Evolutionary conservation across 2,329 filamentous ascomycete genomes (phyloP).

Genomic region (Lachnellula subtilissima): DNA sequence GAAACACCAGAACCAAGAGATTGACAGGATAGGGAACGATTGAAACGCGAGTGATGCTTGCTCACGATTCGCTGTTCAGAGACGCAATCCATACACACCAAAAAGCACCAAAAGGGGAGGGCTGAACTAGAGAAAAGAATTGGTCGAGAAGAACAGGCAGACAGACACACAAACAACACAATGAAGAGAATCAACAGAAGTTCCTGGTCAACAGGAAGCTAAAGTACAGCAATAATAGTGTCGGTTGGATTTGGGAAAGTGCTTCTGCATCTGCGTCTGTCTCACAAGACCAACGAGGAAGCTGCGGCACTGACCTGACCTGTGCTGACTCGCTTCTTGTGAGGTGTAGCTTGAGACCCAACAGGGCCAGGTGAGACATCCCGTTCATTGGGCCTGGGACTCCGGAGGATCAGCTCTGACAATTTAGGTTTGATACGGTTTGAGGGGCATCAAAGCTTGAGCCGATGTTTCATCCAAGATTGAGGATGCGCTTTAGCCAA

Average conservation of each 20-base stretch:
- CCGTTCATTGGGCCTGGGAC: not conserved
- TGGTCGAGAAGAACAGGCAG: conserved; percentile 11
- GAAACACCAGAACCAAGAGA: conserved; percentile 24
- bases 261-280: not conserved
- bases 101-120: conserved; percentile 10
- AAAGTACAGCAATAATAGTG: not conserved
- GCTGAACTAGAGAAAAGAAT: conserved; percentile 1
- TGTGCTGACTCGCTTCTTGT: not conserved
- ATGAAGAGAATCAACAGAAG: not conserved
- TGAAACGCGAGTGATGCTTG: conserved; percentile 22
- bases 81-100: conserved; percentile 2
- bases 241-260: not conserved
- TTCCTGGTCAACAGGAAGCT: conserved; percentile 1
- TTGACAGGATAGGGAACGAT: conserved; percentile 15
- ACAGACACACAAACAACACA: conserved; percentile 1
- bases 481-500: not conserved
- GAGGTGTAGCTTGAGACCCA: not conserved
- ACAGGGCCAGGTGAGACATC: not conserved
- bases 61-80: conserved; percentile 8
- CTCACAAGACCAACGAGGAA: not conserved
- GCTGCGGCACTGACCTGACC: not conserved
- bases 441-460: not conserved
- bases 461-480: not conserved
- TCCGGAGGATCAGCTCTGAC: conserved; percentile 5
- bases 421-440: conserved; percentile 11